Evolutionary conservation across 139 green algal species (phyloP).

Genomic region (Chlamydomonas sphaeroides): DNA sequence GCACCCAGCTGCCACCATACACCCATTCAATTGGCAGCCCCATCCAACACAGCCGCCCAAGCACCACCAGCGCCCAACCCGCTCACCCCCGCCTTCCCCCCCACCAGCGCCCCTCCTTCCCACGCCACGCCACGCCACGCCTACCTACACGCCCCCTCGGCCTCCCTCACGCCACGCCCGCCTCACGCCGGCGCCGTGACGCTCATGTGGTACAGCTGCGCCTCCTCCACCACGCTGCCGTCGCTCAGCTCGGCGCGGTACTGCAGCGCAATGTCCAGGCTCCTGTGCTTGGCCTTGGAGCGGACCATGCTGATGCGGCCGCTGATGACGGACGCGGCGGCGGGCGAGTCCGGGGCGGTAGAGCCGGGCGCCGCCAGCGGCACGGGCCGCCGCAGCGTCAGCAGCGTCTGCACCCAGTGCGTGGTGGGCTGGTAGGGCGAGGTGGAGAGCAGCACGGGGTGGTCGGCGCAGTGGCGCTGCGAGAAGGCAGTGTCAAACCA

Average conservation of each 20-base stretch:
- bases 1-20: too few species aligned
- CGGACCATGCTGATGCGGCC: slow-evolving; percentile 81
- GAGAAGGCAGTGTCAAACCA: slow-evolving; percentile 97
- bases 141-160: too few species aligned
- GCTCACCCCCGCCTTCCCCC: too few species aligned
- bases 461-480: slow-evolving; percentile 81
- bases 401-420: slow-evolving; percentile 95
- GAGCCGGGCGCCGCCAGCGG: slow-evolving; percentile 38
- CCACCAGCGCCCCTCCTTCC: too few species aligned
- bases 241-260: slow-evolving; percentile 50
- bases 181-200: slow-evolving; percentile 30
- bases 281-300: slow-evolving; percentile 62
- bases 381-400: slow-evolving; percentile 76
- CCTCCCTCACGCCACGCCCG: neutral
- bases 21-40: too few species aligned
- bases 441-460: slow-evolving; percentile 84
- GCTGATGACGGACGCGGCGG: slow-evolving; percentile 42
- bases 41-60: too few species aligned
- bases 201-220: slow-evolving; percentile 51
- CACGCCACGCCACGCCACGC: too few species aligned
- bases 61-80: too few species aligned
- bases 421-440: slow-evolving; percentile 73
- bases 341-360: neutral
- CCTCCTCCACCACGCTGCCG: slow-evolving; percentile 35
- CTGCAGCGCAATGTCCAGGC: slow-evolving; percentile 77